Percentiles rank a stretch among this genome's conserved stretches.
Evolutionary conservation across 352 stramenopile genomes (phyloP).

Genomic region (Pythium sp.): DNA sequence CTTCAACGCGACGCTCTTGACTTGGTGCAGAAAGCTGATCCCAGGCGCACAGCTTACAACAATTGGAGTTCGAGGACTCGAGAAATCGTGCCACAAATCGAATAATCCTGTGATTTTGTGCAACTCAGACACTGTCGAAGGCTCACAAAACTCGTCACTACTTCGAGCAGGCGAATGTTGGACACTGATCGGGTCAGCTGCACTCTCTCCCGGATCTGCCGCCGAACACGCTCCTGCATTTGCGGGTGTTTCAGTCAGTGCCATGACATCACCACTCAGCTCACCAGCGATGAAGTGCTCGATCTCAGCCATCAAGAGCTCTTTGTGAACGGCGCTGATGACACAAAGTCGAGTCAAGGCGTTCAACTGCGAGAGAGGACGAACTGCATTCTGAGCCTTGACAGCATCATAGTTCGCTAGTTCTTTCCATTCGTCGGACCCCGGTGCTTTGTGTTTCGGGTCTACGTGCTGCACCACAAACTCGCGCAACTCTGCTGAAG

Average conservation of each 20-base stretch:
- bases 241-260: neutral
- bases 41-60: slow-evolving; percentile 27
- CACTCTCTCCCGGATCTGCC: neutral
- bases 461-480: slow-evolving; percentile 27
- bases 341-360: slow-evolving; percentile 26
- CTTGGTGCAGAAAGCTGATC: slow-evolving; percentile 34
- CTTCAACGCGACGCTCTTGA: slow-evolving; percentile 26
- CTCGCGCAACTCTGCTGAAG: slow-evolving; percentile 20
- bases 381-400: slow-evolving; percentile 6
- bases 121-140: neutral
- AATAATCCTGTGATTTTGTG: neutral
- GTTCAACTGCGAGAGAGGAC: slow-evolving; percentile 4
- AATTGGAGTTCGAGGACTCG: slow-evolving; percentile 28
- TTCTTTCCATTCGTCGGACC: slow-evolving; percentile 20
- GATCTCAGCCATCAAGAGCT: slow-evolving; percentile 28
- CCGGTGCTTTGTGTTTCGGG: neutral
- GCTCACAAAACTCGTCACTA: neutral
- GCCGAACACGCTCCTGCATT: neutral
- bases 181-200: neutral
- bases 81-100: slow-evolving; percentile 39
- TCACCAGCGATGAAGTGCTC: slow-evolving; percentile 22
- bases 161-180: neutral
- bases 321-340: slow-evolving; percentile 21
- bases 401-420: slow-evolving; percentile 11
- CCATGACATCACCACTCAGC: neutral